Conservation (phyloP, 805 yeast species). For the Maudiozyma saulgeensis region DNA sequence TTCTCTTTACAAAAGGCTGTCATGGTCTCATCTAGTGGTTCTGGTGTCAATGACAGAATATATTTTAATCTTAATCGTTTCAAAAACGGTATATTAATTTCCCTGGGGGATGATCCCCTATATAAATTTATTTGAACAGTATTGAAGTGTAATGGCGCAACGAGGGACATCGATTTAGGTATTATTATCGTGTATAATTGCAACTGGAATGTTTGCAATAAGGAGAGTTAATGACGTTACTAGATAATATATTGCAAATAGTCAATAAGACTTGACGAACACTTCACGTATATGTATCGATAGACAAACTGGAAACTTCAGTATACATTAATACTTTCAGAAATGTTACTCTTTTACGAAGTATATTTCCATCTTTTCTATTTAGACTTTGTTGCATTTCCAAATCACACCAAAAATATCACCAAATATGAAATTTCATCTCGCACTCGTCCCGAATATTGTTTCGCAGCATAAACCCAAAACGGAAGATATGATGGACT, state of each 20-base stretch:
- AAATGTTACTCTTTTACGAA: no score
- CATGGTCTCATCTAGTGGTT: constrained; percentile 44
- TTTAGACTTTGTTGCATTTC: no score
- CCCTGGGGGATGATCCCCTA: constrained; percentile 83
- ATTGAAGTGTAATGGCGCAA: constrained; percentile 75
- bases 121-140: constrained; percentile 60
- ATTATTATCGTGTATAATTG: no score
- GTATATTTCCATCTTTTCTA: no score
- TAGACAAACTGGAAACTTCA: no score
- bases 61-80: constrained; percentile 56
- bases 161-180: constrained; percentile 21
- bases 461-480: not conserved
- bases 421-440: no score
- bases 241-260: no score
- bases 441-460: not conserved
- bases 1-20: constrained; percentile 43
- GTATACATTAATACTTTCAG: no score
- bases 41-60: constrained; percentile 72
- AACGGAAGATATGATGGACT: not conserved
- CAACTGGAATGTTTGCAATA: no score
- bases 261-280: no score
- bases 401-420: not conserved
- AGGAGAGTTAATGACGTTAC: no score
- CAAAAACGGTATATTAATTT: constrained; percentile 60
- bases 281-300: no score